Evolutionary conservation across 345 rosid genomes (phyloP).

Genomic region (Hibiscus trionum): DNA sequence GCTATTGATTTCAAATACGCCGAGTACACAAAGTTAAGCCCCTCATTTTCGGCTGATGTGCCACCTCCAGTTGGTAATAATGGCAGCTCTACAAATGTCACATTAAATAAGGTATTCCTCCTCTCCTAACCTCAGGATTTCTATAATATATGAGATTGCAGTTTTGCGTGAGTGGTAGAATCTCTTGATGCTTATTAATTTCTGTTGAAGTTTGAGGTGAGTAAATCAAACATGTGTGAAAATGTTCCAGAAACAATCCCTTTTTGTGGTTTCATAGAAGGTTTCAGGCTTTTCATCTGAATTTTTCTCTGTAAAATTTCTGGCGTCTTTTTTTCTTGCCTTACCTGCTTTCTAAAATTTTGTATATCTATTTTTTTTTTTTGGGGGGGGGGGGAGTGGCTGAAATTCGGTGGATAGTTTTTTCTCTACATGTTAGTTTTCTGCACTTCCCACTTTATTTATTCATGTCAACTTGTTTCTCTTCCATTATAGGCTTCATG

Average conservation of each 20-base stretch:
- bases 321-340: neutral
- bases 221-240: neutral
- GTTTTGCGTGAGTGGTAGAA: neutral
- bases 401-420: no score
- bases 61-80: conserved; percentile 26
- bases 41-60: conserved; percentile 38
- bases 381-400: neutral
- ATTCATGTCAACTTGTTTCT: no score
- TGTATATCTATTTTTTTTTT: neutral
- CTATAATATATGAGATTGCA: neutral
- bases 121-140: neutral
- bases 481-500: no score
- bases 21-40: conserved; percentile 34
- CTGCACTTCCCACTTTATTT: no score
- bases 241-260: neutral
- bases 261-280: no score
- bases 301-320: neutral
- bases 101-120: conserved; percentile 47
- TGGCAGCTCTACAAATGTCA: conserved; percentile 24
- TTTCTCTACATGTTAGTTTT: no score
- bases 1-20: conserved; percentile 33
- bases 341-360: neutral
- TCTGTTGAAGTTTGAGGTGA: neutral
- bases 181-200: neutral
- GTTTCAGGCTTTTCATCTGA: no score